Evolutionary conservation across 2,329 filamentous ascomycete species (phyloP), one percentile per base, ranked within the genome.

Genomic region (Colletotrichum musae): DNA sequence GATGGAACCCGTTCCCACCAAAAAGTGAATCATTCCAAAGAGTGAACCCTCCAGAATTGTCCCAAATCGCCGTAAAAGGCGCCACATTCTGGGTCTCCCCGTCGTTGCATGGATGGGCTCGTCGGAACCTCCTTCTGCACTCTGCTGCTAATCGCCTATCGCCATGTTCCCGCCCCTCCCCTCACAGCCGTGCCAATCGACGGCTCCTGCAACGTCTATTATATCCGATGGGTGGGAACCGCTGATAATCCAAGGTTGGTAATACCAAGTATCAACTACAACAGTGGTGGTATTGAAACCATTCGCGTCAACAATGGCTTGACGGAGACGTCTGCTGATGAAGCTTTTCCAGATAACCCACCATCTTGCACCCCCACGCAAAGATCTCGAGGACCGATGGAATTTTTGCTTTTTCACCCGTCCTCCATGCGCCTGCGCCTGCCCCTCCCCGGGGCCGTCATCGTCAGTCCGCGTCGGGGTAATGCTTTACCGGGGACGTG

Each of bases 111-210:
- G 60, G 60, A 41, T 64, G 41, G 28, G 60, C 60, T 64, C 21
- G 60, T 57, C 26, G 24, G n/a, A 28, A 6, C 36, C 6, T 39
- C 18, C 51, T 41, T 60, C 45, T 52, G 41, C n/a, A 54, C 15
- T 32, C 36, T 26, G n/a, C 26, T 62, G 45, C 58, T 60, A 62
- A 64, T 58, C 53, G 36, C 65, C 65, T 58, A 64, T 68, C 65
- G 53, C 65, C 65, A 32, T 63, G 16, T 18, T 10, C 28, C 28
- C 26, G 24, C 15, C 36, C 28, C 28, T 16, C 15, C 15, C 36
- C 39, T 26, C 16, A 16, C 54, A 68, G 47, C 54, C 60, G 54
- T 65, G 36, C 54, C 61, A 65, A 59, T 65, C 59, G 61, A 58
- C 43, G 24, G 16, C 16, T 39, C 47, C 45, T n/a, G 36, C 48